Percentiles rank a stretch among this genome's conserved stretches.
Evolutionary conservation across 106 monocot species (phyloP).

Genomic region (Acorus calamus): DNA sequence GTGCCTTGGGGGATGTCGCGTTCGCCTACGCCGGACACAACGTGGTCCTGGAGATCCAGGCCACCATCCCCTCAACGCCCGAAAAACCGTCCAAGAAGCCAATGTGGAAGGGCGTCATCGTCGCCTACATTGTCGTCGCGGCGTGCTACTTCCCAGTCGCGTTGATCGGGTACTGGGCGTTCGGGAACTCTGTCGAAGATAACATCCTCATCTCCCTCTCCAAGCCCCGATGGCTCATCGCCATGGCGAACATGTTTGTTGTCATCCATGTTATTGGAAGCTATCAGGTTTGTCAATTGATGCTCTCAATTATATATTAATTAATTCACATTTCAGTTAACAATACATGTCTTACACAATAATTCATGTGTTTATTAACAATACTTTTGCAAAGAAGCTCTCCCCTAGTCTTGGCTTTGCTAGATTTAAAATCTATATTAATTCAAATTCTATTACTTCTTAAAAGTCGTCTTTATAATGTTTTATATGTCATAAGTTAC

Average conservation of each 20-base stretch:
- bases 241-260: conserved; percentile 19
- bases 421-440: no score
- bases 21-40: conserved; percentile 29
- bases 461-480: no score
- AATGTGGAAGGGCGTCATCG: conserved; percentile 18
- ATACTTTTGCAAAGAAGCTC: no score
- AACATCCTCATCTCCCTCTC: conserved; percentile 17
- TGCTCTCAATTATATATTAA: no score
- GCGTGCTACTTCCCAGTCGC: conserved; percentile 19
- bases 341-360: no score
- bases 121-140: neutral
- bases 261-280: conserved; percentile 28
- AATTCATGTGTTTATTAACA: neutral
- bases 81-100: conserved; percentile 21
- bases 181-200: conserved; percentile 14
- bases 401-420: no score
- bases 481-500: no score
- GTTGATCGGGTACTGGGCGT: conserved; percentile 18
- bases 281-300: conserved; percentile 16
- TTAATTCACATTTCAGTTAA: no score
- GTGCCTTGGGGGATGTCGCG: conserved; percentile 17
- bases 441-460: no score
- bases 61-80: conserved; percentile 25
- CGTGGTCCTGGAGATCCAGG: conserved; percentile 26
- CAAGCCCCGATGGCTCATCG: conserved; percentile 24